These are phyloP conservation scores for Coleophoma crateriformis DNA, from an alignment of 2,329 filamentous ascomycete genomes.

Conservation along the genomic window DNA sequence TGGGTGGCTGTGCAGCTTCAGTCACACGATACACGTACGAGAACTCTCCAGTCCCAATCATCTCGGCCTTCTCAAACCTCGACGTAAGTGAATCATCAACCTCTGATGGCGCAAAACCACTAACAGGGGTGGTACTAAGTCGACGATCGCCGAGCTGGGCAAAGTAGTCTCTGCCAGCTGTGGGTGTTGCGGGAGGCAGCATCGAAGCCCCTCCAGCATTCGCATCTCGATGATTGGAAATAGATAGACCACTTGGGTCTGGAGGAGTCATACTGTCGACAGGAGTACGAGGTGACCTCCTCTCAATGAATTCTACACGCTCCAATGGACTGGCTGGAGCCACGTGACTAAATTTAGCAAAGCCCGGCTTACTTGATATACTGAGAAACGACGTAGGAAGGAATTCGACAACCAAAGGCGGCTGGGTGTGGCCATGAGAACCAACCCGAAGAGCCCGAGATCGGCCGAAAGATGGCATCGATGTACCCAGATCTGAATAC, in stretches of 20 bases:
- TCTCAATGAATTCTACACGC: constrained; percentile 43
- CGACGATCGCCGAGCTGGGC: constrained; percentile 51
- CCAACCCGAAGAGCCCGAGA: constrained; percentile 27
- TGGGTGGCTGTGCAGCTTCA: constrained; percentile 29
- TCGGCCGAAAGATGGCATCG: constrained; percentile 33
- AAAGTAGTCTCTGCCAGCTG: constrained; percentile 49
- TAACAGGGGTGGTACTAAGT: constrained; percentile 63
- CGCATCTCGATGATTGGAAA: constrained; percentile 54
- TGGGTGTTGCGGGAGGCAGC: constrained; percentile 77
- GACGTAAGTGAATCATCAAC: constrained; percentile 69
- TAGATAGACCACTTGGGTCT: constrained; percentile 78
- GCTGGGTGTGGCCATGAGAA: constrained; percentile 20
- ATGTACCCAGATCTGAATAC: constrained; percentile 26
- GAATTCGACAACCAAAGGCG: constrained; percentile 19
- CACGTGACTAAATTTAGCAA: constrained; percentile 46
- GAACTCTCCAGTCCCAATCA: constrained; percentile 85
- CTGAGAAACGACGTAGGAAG: constrained; percentile 23
- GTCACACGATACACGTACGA: constrained; percentile 85
- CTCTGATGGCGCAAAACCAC: constrained; percentile 64
- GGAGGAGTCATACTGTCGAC: constrained; percentile 67
- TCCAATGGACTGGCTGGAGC: constrained; percentile 58
- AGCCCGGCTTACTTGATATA: constrained; percentile 32
- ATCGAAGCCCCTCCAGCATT: constrained; percentile 23
- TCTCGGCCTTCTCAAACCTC: constrained; percentile 75
- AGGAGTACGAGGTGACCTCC: constrained; percentile 68